Conservation (phyloP, 176 grass and related monocot genomes). For the Lolium multiflorum region DNA sequence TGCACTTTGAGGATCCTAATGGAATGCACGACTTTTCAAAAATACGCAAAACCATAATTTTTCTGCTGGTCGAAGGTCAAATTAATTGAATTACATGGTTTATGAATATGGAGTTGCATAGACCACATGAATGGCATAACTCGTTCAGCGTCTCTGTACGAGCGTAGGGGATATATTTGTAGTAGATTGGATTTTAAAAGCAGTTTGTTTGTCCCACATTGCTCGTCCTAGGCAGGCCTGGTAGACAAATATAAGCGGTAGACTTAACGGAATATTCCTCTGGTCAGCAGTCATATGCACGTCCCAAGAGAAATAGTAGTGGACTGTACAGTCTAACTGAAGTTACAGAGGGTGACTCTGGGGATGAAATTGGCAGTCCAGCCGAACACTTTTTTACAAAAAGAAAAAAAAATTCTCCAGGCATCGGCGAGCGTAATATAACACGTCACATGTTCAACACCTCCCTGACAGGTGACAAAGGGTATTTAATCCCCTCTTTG, state of each 20-base stretch:
- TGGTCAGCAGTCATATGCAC: neutral
- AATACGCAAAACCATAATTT: neutral
- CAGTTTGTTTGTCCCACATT: neutral
- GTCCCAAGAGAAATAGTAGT: neutral
- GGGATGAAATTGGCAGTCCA: constrained; percentile 12
- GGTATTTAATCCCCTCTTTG: constrained; percentile 32
- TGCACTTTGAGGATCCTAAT: neutral
- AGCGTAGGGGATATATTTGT: too few species aligned
- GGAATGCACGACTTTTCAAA: neutral
- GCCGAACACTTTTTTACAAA: constrained; percentile 10
- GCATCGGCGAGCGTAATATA: neutral
- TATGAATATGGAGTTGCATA: neutral
- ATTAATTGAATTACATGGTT: too few species aligned
- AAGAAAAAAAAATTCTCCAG: neutral
- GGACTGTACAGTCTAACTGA: neutral
- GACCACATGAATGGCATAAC: neutral
- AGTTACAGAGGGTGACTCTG: neutral
- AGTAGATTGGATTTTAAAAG: neutral
- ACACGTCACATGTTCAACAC: constrained; percentile 43
- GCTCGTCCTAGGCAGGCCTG: neutral
- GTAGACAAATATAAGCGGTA: neutral
- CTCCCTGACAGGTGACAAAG: constrained; percentile 43
- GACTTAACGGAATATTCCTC: constrained; percentile 21
- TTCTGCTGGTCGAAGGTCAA: neutral
- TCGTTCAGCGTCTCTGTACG: neutral